Conservation (phyloP, 1,284 basidiomycete species). For the Boletus semigastroideus region DNA sequence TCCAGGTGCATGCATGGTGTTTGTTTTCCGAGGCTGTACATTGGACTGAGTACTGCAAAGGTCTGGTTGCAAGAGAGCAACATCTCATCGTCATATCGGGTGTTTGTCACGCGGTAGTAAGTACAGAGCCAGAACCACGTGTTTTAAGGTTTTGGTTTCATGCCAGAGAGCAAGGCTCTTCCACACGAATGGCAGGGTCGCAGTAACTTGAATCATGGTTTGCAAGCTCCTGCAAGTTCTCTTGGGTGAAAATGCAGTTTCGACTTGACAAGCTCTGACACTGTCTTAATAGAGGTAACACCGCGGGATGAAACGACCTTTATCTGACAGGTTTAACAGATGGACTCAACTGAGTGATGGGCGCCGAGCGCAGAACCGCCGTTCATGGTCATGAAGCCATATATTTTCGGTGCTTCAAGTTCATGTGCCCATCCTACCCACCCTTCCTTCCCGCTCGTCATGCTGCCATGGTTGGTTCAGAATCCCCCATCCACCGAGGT, state of each 20-base stretch:
- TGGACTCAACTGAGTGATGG: background rate
- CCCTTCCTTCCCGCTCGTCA: background rate
- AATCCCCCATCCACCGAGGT: background rate
- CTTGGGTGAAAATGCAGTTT: background rate
- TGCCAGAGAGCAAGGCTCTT: too few relatives aligned
- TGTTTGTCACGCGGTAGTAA: too few relatives aligned
- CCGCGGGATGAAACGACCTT: background rate
- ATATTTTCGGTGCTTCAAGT: background rate
- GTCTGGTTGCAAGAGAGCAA: too few relatives aligned
- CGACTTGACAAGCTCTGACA: background rate
- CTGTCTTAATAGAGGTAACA: background rate
- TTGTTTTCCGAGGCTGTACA: too few relatives aligned
- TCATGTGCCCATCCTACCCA: background rate
- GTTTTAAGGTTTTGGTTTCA: too few relatives aligned
- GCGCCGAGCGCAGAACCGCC: background rate
- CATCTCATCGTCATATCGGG: too few relatives aligned
- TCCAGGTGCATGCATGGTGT: too few relatives aligned
- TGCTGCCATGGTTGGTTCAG: conserved; percentile 4
- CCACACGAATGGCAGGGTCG: too few relatives aligned
- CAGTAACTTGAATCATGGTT: too few relatives aligned
- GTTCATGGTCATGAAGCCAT: too few relatives aligned
- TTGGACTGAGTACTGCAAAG: too few relatives aligned
- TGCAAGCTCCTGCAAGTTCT: background rate
- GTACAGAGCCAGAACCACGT: too few relatives aligned
- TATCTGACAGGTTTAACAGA: background rate